Conservation (phyloP, 2,329 filamentous ascomycete species). For the Ambrosiella beaveri region DNA sequence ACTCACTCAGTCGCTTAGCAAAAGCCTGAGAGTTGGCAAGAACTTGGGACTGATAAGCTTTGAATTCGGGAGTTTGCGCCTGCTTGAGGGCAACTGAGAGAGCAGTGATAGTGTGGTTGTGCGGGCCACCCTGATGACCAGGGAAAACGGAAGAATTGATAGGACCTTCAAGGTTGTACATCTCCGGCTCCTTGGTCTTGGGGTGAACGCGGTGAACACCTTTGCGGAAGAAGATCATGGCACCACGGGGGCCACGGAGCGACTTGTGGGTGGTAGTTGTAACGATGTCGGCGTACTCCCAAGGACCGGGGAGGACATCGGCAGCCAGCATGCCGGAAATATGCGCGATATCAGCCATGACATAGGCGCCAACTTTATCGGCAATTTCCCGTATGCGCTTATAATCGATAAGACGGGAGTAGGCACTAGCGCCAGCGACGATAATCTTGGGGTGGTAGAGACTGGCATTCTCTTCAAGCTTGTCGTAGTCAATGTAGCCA, state of each 20-base stretch:
- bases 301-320: slow-evolving; percentile 79
- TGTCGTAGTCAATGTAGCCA: slow-evolving; percentile 87
- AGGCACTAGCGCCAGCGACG: slow-evolving; percentile 85
- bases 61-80: slow-evolving; percentile 76
- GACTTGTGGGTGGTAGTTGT: slow-evolving; percentile 98
- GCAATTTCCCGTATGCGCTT: slow-evolving; percentile 77
- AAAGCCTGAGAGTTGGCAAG: slow-evolving; percentile 83
- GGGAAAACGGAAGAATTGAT: slow-evolving; percentile 98
- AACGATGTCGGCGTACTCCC: slow-evolving; percentile 79
- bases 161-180: slow-evolving; percentile 79
- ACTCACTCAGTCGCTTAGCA: slow-evolving; percentile 45
- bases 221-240: slow-evolving; percentile 97
- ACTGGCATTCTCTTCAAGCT: slow-evolving; percentile 69
- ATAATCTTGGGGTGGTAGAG: slow-evolving; percentile 93
- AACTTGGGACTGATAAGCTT: slow-evolving; percentile 78
- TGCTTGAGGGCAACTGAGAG: slow-evolving; percentile 90
- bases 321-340: slow-evolving; percentile 89
- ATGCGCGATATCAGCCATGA: slow-evolving; percentile 92
- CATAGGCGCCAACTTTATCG: slow-evolving; percentile 80
- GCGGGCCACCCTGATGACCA: slow-evolving; percentile 90
- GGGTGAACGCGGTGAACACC: slow-evolving; percentile 68
- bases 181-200: slow-evolving; percentile 69
- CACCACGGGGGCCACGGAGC: slow-evolving; percentile 80
- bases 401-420: slow-evolving; percentile 93
- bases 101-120: slow-evolving; percentile 98